Conservation (phyloP, 2,329 filamentous ascomycete species). For the Calonectria hawksworthii region DNA sequence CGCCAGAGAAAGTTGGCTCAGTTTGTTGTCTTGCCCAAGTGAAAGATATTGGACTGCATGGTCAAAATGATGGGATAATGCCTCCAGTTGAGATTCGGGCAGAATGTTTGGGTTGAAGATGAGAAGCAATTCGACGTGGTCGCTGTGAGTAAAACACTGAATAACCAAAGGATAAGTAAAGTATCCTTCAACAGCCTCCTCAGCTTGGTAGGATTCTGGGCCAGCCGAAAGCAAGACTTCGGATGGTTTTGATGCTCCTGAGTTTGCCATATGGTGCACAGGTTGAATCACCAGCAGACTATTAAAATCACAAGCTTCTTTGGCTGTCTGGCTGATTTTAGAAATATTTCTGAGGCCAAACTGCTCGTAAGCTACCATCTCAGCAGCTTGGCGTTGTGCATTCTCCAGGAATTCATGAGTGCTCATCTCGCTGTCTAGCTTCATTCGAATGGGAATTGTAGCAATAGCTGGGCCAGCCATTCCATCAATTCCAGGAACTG, state of each 20-base stretch:
- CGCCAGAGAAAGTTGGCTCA: neutral
- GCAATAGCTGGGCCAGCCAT: too few species aligned
- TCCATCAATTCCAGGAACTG: too few species aligned
- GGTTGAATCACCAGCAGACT: slow-evolving; percentile 23
- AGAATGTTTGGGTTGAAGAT: slow-evolving; percentile 1
- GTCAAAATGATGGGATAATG: slow-evolving; percentile 1
- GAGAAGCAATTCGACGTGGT: neutral
- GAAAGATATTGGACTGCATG: neutral
- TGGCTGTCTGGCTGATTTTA: slow-evolving; percentile 11
- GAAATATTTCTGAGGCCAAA: slow-evolving; percentile 37
- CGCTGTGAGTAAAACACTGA: neutral
- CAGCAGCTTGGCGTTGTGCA: slow-evolving; percentile 27
- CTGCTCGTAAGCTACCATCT: slow-evolving; percentile 35
- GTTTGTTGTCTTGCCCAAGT: neutral
- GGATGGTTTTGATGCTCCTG: slow-evolving; percentile 34
- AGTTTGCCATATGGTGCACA: neutral
- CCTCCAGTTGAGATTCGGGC: neutral
- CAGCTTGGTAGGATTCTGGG: neutral
- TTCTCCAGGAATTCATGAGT: slow-evolving; percentile 57
- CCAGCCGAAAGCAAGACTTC: neutral
- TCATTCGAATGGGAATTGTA: slow-evolving; percentile 43
- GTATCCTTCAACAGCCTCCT: neutral
- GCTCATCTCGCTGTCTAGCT: slow-evolving; percentile 41
- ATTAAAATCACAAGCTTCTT: too few species aligned
- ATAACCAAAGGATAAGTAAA: neutral